Evolutionary conservation across 2,329 filamentous ascomycete genomes (phyloP), one percentile per base, ranked within the genome.

Genomic region (Ceratocystis smalleyi): DNA sequence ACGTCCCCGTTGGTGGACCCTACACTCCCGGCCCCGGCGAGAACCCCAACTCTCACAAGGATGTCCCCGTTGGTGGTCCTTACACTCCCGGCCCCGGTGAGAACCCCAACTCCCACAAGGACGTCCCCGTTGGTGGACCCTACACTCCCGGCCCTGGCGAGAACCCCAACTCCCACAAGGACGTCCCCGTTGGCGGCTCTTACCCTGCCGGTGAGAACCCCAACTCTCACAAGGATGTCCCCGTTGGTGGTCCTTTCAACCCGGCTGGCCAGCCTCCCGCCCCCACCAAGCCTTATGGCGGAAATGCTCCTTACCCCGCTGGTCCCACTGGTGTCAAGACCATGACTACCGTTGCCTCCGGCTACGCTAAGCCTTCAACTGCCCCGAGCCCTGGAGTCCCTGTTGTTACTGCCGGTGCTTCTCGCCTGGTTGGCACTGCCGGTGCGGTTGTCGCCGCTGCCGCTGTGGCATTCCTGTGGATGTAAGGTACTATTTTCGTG

Each of bases 391-490:
- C 63, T 24, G 43, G 47, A 8, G 49, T 43, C 12, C 32, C 55
- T 17, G 59, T 61, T 17, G 65, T 62, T 30, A 66, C 65, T 59
- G 65, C 65, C 40, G 65, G 65, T 51, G 65, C 65, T 27, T 64
- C 62, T 6, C 55, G 65, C 45, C 27, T 66, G 27, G 62, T 51
- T 51, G 65, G 65, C 30, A 66, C 65, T 7, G 62, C 51, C 40
- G 65, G 65, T 15, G 65, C 62, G 22, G 65, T 62, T 17, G 59
- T 64, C 27, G 62, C 61, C 49, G 65, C 65, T 10, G 62, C 64
- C 22, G 65, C 65, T 24, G 65, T 51, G 51, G 65, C 65, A 8
- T 66, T 66, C 65, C 35, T 66, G 47, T 66, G 62, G 62, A 59
- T 66, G 62, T 66, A 66, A 59, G 62, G 63, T 43, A 17, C 24